These are phyloP conservation scores for Nelumbo lutea DNA, from an alignment of 164 flowering plant species.

Conservation along the genomic window DNA sequence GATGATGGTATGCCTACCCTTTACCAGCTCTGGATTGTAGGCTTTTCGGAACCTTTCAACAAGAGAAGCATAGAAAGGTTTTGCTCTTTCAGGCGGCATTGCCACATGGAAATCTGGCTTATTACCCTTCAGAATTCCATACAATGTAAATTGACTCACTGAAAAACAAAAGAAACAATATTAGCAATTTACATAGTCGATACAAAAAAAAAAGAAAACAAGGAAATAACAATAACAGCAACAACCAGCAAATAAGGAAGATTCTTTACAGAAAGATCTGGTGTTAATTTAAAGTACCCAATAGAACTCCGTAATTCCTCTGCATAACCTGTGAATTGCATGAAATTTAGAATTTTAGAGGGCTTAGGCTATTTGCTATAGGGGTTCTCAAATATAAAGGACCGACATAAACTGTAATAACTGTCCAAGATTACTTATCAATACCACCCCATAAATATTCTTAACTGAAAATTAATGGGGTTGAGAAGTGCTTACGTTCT, in stretches of 20 bases:
- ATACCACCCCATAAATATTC: neutral
- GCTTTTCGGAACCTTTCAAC: conserved; percentile 66
- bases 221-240: neutral
- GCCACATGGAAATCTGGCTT: conserved; percentile 99
- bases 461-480: neutral
- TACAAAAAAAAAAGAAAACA: neutral
- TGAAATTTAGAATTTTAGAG: neutral
- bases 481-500: conserved; percentile 37
- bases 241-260: neutral
- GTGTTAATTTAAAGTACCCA: conserved; percentile 41
- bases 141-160: conserved; percentile 97
- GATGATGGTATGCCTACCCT: conserved; percentile 38
- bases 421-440: neutral
- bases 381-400: too few relatives aligned
- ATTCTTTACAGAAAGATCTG: neutral
- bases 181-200: neutral
- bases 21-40: conserved; percentile 53
- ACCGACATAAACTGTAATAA: neutral
- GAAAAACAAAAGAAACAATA: conserved; percentile 15
- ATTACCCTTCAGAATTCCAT: conserved; percentile 86
- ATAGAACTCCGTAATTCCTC: conserved; percentile 64
- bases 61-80: conserved; percentile 73
- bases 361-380: neutral
- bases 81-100: conserved; percentile 84
- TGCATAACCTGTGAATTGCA: conserved; percentile 74